These are phyloP conservation scores for Fomitopsis pinicola DNA, from an alignment of 1,284 basidiomycete genomes.

Conservation along the genomic window DNA sequence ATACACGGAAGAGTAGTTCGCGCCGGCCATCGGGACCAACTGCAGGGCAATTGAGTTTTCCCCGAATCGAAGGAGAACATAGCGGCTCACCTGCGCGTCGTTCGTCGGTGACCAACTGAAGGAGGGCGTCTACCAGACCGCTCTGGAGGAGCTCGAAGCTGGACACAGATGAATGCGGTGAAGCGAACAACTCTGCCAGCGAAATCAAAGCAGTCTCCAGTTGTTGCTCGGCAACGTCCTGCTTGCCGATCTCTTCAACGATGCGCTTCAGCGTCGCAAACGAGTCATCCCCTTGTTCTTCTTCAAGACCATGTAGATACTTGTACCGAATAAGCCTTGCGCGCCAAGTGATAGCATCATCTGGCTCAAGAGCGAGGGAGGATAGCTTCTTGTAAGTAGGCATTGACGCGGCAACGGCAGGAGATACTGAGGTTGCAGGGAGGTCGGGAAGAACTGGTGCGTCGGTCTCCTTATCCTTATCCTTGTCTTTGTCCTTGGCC, in stretches of 20 bases:
- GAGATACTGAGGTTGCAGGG: slow-evolving; percentile 28
- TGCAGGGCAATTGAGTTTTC: slow-evolving; percentile 23
- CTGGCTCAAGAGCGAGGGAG: slow-evolving; percentile 68
- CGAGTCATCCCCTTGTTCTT: slow-evolving; percentile 58
- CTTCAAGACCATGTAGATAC: slow-evolving; percentile 57
- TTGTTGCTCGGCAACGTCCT: slow-evolving; percentile 58
- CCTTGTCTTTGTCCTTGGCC: slow-evolving; percentile 41
- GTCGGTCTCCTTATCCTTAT: slow-evolving; percentile 30
- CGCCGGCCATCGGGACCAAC: slow-evolving; percentile 58
- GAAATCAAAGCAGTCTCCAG: slow-evolving; percentile 63
- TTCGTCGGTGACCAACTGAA: slow-evolving; percentile 77
- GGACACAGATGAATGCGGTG: slow-evolving; percentile 78
- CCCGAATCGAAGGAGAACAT: slow-evolving; percentile 3
- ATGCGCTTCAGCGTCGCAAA: slow-evolving; percentile 62
- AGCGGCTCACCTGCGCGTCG: slow-evolving; percentile 46
- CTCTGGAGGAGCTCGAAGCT: slow-evolving; percentile 96
- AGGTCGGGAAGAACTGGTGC: slow-evolving; percentile 32
- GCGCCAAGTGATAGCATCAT: slow-evolving; percentile 87
- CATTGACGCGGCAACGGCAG: slow-evolving; percentile 39
- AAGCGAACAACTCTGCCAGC: slow-evolving; percentile 77
- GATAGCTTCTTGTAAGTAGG: slow-evolving; percentile 66
- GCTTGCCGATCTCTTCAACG: slow-evolving; percentile 56
- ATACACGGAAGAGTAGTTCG: slow-evolving; percentile 71
- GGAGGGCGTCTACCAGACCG: slow-evolving; percentile 85
- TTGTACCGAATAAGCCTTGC: slow-evolving; percentile 83